Conservation (phyloP, 1,139 yeast genomes). For the Groenewaldozyma sp. region DNA sequence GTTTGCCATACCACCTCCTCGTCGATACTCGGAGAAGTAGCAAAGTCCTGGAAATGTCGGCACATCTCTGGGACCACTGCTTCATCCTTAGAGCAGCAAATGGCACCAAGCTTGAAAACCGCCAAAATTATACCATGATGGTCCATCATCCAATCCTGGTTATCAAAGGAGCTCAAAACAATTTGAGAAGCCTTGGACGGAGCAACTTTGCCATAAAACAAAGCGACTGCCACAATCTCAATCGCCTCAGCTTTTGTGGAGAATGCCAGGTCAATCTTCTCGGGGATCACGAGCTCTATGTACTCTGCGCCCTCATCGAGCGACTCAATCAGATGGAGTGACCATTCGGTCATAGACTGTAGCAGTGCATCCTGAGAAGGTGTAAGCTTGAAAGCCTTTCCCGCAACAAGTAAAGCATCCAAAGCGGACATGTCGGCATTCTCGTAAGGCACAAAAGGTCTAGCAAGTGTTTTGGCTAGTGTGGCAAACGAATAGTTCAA, state of each 20-base stretch:
- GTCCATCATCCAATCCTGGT: constrained; percentile 22
- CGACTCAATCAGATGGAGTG: constrained; percentile 27
- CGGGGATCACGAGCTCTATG: constrained; percentile 34
- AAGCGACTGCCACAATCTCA: constrained; percentile 36
- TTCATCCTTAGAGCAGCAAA: constrained; percentile 39
- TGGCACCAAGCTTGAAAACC: constrained; percentile 46
- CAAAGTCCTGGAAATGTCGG: constrained; percentile 30
- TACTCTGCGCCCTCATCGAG: constrained; percentile 39
- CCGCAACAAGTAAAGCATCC: constrained; percentile 12
- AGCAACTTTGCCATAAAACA: constrained; percentile 23
- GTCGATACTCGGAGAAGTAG: constrained; percentile 34
- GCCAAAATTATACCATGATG: constrained; percentile 36
- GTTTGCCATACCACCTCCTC: constrained; percentile 24
- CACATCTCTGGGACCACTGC: constrained; percentile 25
- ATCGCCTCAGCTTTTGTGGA: constrained; percentile 36
- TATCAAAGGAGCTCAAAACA: constrained; percentile 29
- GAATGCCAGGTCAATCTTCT: constrained; percentile 35
- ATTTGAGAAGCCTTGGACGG: constrained; percentile 28
- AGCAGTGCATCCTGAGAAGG: constrained; percentile 16
- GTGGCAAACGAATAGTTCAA: constrained; percentile 17
- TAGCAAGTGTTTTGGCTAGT: constrained; percentile 4
- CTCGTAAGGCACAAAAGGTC: constrained; percentile 1
- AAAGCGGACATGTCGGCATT: constrained; percentile 5
- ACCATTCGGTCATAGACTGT: constrained; percentile 24
- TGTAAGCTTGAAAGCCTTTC: constrained; percentile 4